Evolutionary conservation across 495 filamentous ascomycete genomes (phyloP), one percentile per base, ranked within the genome.

Genomic region (Parachaetomium inaequale): DNA sequence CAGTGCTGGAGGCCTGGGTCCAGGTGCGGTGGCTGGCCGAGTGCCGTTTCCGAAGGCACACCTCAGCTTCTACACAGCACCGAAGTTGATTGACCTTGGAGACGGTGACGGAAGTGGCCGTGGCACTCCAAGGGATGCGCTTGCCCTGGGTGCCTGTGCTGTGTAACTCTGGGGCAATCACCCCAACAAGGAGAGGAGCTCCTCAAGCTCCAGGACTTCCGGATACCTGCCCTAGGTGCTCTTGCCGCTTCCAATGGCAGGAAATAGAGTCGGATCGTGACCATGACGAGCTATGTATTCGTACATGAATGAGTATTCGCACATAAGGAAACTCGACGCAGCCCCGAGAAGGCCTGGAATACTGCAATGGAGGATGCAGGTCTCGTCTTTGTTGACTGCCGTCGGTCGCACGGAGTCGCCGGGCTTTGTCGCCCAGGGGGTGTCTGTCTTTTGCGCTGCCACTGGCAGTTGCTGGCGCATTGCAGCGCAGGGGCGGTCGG

Each of bases 381-480:
- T 40, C 2, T 40, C 17, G 36, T 26, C n/a, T 26, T 40, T 28
- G 34, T 42, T 29, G 23, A 43, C 11, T 45, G 1, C 5, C 15
- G 54, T 56, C 40, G 42, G 55, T 47, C n/a, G 42, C 26, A 46
- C 55, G 55, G 55, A 57, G 55, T 32, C 3, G 55, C 55, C 55
- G 54, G 54, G 32, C 34, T 17, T 21, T 7, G 50, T 4, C 26
- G 45, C 21, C 10, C 10, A 12, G 28, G 49, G 47, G 26, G 49
- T 31, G 25, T 11, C 2, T 31, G 25, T 11, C 2, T n/a, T 29
- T 36, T 36, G 31, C 7, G 28, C 15, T 31, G 47, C 15, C 14
- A 43, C 8, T 43, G 17, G 8, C 40, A 43, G 40, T 23, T 45
- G 42, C 2, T 12, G 49, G 28, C 42, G 23, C 52, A 55, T 55